Percentiles rank a stretch among this genome's conserved stretches.
Conservation (phyloP, 805 yeast genomes). For the Candida adriatica region DNA sequence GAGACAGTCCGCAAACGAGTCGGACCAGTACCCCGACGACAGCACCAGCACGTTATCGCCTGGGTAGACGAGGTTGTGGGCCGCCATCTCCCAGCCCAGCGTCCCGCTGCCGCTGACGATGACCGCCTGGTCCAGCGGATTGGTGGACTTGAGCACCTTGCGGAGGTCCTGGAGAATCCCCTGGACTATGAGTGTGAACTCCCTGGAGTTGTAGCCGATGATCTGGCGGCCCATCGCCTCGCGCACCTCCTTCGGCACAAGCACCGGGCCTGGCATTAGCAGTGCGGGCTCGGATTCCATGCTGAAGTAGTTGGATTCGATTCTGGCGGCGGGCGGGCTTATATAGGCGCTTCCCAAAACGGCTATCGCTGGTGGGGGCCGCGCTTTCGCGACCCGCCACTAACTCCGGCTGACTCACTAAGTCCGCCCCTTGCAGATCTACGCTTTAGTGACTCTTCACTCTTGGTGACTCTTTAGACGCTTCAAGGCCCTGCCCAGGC, state of each 20-base stretch:
- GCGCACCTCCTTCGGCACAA: not conserved
- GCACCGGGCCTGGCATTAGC: not conserved
- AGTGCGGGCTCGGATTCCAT: not conserved
- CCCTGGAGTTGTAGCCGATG: not conserved
- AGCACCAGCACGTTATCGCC: not conserved
- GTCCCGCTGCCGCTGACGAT: not conserved
- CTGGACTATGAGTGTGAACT: not conserved
- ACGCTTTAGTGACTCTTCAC: not conserved
- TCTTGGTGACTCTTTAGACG: not conserved
- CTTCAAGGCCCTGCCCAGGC: too few species aligned
- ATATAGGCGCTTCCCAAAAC: too few species aligned
- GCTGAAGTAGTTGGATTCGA: too few species aligned
- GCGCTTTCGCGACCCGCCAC: too few species aligned
- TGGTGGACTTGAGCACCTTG: not conserved
- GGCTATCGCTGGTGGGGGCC: too few species aligned
- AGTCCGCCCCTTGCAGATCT: not conserved
- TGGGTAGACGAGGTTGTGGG: not conserved
- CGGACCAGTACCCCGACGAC: not conserved
- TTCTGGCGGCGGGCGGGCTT: too few species aligned
- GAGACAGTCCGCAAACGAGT: not conserved
- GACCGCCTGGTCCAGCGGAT: not conserved
- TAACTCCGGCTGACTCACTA: too few species aligned
- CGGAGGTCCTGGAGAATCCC: not conserved
- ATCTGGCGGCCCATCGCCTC: not conserved
- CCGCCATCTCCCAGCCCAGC: not conserved